Base-by-base conservation (phyloP, 305 asterid species). In the Fraxinus floribunda region DNA sequence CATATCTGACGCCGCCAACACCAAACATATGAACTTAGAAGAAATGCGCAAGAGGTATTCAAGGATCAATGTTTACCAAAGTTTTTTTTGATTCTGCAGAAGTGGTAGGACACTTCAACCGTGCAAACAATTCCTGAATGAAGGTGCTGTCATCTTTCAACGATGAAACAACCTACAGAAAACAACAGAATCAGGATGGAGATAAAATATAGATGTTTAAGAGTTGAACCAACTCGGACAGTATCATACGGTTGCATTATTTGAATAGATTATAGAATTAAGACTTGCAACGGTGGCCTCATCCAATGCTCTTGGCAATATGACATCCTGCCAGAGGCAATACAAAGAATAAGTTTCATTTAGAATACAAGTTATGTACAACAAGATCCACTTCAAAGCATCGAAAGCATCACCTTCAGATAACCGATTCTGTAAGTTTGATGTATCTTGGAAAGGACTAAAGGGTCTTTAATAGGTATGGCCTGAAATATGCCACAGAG, bases 381-480 rank as follows among this genome's bases (percentile, higher is more conserved):
- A 66, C 20, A 72, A 75, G 83, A 78, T 70, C 75, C 49, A 34
- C 79, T 78, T 39, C 10, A 52, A 55, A 79, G 83, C 32, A 66
- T 72, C 52, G 75, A 83, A 75, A 80, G 72, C 13, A 24, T 86
- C 85, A 96, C 99, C 97, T 97, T 97, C 80, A 97, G 86, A 90
- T 93, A 97, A 81, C 97, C 92, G 86, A 97, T 85, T 88, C 98
- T 91, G 86, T 93, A 97, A 64, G 98, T 89, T 87, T 97, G 99
- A 90, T 97, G 99, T 85, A 97, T 95, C 93, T 92, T 97, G 13
- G 98, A 97, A 57, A 90, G 89, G 83, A 90, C 97, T 78, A 88
- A 81, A 39, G 95, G 90, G 85, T 95, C 94, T 89, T 92, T 94
- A 78, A 97, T 94, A 77, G 98, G 94, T 85, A 97, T 88, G 39